phyloP scores from a whole-genome alignment of 352 stramenopile species.

The Phytophthora megakarya region DNA sequence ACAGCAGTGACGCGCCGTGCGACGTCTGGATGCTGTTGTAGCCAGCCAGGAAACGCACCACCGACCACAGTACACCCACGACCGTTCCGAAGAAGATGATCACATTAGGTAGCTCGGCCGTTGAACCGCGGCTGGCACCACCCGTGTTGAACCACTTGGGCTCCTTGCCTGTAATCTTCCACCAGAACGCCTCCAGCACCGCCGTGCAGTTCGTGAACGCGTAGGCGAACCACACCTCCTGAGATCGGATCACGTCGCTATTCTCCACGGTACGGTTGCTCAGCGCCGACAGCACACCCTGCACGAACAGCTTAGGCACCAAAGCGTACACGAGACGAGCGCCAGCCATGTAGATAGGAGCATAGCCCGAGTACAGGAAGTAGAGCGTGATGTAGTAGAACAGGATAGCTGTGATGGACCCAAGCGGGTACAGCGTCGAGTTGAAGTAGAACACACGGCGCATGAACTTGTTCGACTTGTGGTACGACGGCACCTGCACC shows the following conservation, averaged over 20 bases:
- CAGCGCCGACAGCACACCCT: slow-evolving; percentile 75
- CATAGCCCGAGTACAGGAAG: slow-evolving; percentile 82
- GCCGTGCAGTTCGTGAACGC: slow-evolving; percentile 82
- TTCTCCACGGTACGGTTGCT: slow-evolving; percentile 86
- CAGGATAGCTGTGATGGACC: slow-evolving; percentile 77
- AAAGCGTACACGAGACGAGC: slow-evolving; percentile 73
- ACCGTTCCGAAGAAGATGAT: slow-evolving; percentile 76
- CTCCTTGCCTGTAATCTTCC: slow-evolving; percentile 84
- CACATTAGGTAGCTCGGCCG: slow-evolving; percentile 74
- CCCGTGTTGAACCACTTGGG: slow-evolving; percentile 84
- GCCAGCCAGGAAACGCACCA: slow-evolving; percentile 79
- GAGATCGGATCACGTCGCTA: slow-evolving; percentile 81
- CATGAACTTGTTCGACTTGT: slow-evolving; percentile 76
- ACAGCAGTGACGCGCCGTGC: slow-evolving; percentile 74
- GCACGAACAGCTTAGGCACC: slow-evolving; percentile 80
- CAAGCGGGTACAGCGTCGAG: slow-evolving; percentile 79
- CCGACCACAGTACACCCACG: slow-evolving; percentile 67
- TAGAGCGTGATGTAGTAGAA: slow-evolving; percentile 90
- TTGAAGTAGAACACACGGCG: slow-evolving; percentile 83
- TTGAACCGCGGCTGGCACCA: slow-evolving; percentile 67
- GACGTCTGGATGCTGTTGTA: slow-evolving; percentile 81
- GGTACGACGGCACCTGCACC: slow-evolving; percentile 59
- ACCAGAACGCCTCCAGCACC: slow-evolving; percentile 80
- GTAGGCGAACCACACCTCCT: slow-evolving; percentile 87
- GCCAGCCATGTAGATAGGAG: slow-evolving; percentile 81